These are phyloP conservation scores for Emmonsiellopsis sp. DNA, from an alignment of 2,329 filamentous ascomycete genomes.

Conservation along the genomic window DNA sequence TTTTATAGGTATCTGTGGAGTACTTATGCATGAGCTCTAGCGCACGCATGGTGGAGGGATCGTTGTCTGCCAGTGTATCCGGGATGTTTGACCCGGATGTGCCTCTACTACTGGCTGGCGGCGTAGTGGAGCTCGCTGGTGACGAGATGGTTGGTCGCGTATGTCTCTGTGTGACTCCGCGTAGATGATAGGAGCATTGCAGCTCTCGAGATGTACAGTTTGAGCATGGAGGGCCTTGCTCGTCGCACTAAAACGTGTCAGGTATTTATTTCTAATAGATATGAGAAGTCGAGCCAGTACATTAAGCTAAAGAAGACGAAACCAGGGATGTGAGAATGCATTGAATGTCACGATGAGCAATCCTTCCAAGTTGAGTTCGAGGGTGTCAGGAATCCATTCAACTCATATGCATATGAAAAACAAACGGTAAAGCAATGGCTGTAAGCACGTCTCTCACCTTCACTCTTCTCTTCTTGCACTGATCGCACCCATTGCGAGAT, in stretches of 20 bases:
- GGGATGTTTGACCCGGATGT: not conserved
- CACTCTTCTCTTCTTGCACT: slow-evolving; percentile 33
- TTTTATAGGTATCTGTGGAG: slow-evolving; percentile 39
- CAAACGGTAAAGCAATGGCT: not conserved
- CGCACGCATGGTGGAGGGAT: slow-evolving; percentile 22
- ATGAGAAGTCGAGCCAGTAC: not conserved
- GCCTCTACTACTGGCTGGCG: not conserved
- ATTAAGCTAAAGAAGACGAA: not conserved
- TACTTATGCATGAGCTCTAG: slow-evolving; percentile 47
- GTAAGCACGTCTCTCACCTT: slow-evolving; percentile 22
- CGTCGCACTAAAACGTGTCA: slow-evolving; percentile 27
- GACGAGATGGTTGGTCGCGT: slow-evolving; percentile 8
- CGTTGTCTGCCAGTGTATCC: slow-evolving; percentile 12
- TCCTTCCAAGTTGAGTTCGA: no score
- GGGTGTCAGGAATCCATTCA: no score
- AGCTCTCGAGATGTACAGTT: slow-evolving; percentile 31
- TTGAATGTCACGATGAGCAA: not conserved
- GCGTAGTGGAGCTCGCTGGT: slow-evolving; percentile 2
- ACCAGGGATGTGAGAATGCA: not conserved
- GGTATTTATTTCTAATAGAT: not conserved
- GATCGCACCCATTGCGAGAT: slow-evolving; percentile 33
- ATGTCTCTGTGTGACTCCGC: slow-evolving; percentile 8
- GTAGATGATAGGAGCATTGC: slow-evolving; percentile 20
- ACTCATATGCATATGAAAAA: no score
- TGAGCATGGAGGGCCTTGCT: slow-evolving; percentile 30